Evolutionary conservation across 2,329 filamentous ascomycete species (phyloP).

Genomic region (Aspergillus piperis): DNA sequence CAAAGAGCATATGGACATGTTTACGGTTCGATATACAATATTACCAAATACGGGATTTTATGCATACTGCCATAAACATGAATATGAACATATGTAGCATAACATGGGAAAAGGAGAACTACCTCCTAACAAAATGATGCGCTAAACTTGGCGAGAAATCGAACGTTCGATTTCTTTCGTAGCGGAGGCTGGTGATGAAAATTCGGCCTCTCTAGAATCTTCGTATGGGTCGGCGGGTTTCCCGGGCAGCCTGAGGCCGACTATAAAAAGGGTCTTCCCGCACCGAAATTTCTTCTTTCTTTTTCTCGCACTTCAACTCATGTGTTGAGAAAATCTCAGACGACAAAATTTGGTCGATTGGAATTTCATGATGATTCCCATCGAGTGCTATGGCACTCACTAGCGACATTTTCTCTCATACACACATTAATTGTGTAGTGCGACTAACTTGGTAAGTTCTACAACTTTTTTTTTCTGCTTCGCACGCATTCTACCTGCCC

Average conservation of each 20-base stretch:
- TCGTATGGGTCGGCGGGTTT: constrained; percentile 31
- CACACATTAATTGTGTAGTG: too few species aligned
- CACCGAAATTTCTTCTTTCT: constrained; percentile 30
- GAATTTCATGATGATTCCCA: constrained; percentile 14
- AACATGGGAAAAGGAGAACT: too few species aligned
- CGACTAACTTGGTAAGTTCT: constrained; percentile 3
- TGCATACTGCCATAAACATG: neutral
- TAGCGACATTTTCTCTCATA: too few species aligned
- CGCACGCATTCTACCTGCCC: neutral
- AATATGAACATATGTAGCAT: too few species aligned
- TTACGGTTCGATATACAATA: neutral
- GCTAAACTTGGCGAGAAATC: neutral
- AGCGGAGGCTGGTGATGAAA: constrained; percentile 13
- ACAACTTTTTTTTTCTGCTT: neutral
- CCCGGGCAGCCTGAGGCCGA: constrained; percentile 34
- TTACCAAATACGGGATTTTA: neutral
- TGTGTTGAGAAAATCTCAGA: neutral
- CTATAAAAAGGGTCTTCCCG: constrained; percentile 33
- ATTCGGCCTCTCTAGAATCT: constrained; percentile 31
- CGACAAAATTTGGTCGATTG: neutral
- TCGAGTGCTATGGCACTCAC: neutral
- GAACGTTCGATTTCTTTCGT: constrained; percentile 1
- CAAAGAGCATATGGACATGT: neutral
- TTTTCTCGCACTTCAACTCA: constrained; percentile 17
- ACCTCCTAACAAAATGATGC: neutral